Base-by-base conservation (phyloP, 352 stramenopile species). In the Phytophthora pisi region DNA sequence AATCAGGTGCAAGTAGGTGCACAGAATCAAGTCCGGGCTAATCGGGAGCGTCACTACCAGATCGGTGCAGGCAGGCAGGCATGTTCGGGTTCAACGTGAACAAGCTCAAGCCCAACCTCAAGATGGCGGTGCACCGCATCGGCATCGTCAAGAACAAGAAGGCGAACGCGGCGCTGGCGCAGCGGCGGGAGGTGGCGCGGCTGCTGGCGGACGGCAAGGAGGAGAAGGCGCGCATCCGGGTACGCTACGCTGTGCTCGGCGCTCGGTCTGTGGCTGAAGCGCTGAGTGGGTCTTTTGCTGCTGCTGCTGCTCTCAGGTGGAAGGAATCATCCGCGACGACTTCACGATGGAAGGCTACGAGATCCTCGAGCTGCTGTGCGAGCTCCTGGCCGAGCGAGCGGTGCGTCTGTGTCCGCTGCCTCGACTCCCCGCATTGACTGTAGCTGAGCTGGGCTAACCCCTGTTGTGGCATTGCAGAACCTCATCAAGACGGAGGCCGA, bases 261-360 rank as follows among this genome's bases (percentile, higher is more conserved):
- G 20, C 1, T n/a, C 15, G 5, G 40, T 20, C 40, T 20, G 40
- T 20, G 20, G 36, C 49, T 26, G 57, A 15, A 18, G 10, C 60
- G 46, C 10, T 68, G 40, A 26, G 34, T 4, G 20, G 20, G 20
- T 20, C 15, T 10, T 20, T 24, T 49, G n/a, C 5, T 51, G n/a
- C 15, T 51, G 13, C 11, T 50, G 13, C 10, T 55, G n/a, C 16
- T 31, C 13, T 20, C 61, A 96, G 88, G 88, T 96, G 36, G 88
- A 96, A 77, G 86, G 88, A 9, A 93, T 99, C 24, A 98, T 99
- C 70, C 89, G 94, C 11, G 95, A 98, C 47, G 97, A 99, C 70
- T 97, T 98, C 66, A 96, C 93, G 11, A 90, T 98, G 30, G 95
- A 99, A 77, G 96, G 94, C 5, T 98, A 98, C 72, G 95, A 98